Conservation (phyloP, 2,329 filamentous ascomycete genomes). For the Trichoderma asperellum region DNA sequence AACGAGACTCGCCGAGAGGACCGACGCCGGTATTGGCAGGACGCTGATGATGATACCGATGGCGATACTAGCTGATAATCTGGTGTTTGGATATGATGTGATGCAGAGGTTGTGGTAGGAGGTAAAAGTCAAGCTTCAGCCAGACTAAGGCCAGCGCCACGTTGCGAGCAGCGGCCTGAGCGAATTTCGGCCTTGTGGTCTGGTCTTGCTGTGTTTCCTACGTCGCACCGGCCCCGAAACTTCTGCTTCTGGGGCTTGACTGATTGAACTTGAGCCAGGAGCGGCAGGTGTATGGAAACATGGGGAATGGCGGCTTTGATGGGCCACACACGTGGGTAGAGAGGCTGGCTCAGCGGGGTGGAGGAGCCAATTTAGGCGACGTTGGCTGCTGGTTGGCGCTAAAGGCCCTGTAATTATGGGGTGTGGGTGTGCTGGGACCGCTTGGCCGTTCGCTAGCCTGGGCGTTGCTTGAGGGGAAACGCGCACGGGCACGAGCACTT, state of each 20-base stretch:
- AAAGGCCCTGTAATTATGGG: constrained; percentile 26
- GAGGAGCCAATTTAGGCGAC: constrained; percentile 5
- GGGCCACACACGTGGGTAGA: constrained; percentile 15
- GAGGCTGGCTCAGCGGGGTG: constrained; percentile 23
- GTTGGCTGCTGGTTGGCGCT: constrained; percentile 2
- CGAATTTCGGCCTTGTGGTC: not conserved
- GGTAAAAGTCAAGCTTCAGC: not conserved
- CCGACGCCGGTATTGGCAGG: not conserved
- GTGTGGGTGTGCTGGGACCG: constrained; percentile 4
- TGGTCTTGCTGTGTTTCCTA: not conserved
- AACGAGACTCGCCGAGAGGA: not conserved
- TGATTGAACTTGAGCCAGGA: not conserved
- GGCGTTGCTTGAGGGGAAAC: not conserved
- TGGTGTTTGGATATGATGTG: not conserved
- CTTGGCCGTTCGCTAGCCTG: constrained; percentile 4
- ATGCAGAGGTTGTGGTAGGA: not conserved
- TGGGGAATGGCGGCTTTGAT: too few relatives aligned
- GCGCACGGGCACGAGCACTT: not conserved
- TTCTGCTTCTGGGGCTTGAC: not conserved
- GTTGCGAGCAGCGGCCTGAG: not conserved
- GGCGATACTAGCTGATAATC: not conserved
- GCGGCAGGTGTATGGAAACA: constrained; percentile 4
- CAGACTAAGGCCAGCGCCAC: not conserved
- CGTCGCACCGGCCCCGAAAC: not conserved
- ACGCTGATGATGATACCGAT: not conserved